Evolutionary conservation across 495 filamentous ascomycete genomes (phyloP), one percentile per base, ranked within the genome.

Genomic region (Pyronema omphalodes): DNA sequence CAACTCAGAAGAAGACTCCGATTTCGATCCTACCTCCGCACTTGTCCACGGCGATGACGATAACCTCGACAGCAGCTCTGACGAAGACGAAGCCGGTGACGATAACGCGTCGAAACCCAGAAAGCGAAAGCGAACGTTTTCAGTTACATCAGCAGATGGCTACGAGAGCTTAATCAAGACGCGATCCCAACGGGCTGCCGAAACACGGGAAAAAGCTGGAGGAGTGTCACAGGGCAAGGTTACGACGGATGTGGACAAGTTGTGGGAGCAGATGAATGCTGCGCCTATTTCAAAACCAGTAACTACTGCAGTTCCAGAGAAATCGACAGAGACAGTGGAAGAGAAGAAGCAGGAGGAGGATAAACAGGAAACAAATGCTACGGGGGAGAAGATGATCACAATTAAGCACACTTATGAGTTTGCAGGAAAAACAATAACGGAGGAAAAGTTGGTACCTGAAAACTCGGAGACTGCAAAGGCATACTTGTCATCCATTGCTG

Each of bases 361-460:
- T 1, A 29, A 29, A 29, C 23, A 44, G 17, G 9, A 44, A 40
- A 44, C 6, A 62, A 55, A 46, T 55, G 18, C 54, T 8, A 54
- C 44, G 23, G 52, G 55, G 18, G 60, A 66, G 49, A 58, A 62
- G 53, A 41, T 44, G 14, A 77, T 96, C 57, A 81, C 80, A 51
- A 93, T 98, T 47, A 88, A 83, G 55, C 81, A 84, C 33, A 87
- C 82, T 5, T 94, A 93, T 69, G 82, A 83, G 53, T 96, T 94
- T 60, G 91, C 91, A 9, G 93, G 93, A 53, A 66, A 71, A 7
- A 63, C 71, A 7, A 68, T 69, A 33, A 68, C 63, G 17, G 52
- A 54, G 41, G 37, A 44, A 19, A 54, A 46, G 29, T 18, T 54
- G 9, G 52, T 54, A 1, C 52, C 52, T 3, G 11, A 17, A 7